phyloP scores from a whole-genome alignment of 306 rosid genomes.

The Hippophae gyantsensis region DNA sequence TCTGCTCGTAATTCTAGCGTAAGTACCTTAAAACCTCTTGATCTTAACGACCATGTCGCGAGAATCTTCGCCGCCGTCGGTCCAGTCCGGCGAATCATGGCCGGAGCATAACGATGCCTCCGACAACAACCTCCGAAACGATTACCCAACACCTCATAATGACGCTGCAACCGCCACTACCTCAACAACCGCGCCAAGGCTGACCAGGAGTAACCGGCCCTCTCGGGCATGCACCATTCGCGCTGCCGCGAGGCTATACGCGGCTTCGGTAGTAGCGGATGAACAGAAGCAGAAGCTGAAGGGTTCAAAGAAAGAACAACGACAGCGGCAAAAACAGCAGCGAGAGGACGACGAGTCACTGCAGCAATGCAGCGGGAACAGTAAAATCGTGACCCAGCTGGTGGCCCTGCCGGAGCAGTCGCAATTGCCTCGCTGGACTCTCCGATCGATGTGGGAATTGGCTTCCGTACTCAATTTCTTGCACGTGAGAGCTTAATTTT shows the following conservation, averaged over 20 bases:
- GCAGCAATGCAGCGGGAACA: conserved; percentile 45
- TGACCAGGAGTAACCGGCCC: conserved; percentile 71
- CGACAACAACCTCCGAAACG: conserved; percentile 38
- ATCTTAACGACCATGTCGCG: conserved; percentile 56
- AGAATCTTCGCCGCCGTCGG: conserved; percentile 52
- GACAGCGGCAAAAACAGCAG: conserved; percentile 2
- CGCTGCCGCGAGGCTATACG: conserved; percentile 55
- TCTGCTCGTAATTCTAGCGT: conserved; percentile 40
- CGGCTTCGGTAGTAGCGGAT: conserved; percentile 29
- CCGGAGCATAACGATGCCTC: conserved; percentile 34
- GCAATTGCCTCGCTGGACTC: conserved; percentile 74
- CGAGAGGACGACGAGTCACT: conserved; percentile 27
- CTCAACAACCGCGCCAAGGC: conserved; percentile 7
- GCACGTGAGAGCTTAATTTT: conserved; percentile 55
- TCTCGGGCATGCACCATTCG: conserved; percentile 94
- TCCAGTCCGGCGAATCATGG: conserved; percentile 47
- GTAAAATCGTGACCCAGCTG: conserved; percentile 73
- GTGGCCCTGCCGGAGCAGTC: conserved; percentile 68
- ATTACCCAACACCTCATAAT: conserved; percentile 11
- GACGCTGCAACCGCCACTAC: background rate
- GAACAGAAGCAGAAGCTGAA: conserved; percentile 35
- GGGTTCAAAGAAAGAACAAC: conserved; percentile 31
- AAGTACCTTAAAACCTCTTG: conserved; percentile 41
- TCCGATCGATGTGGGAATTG: conserved; percentile 97
- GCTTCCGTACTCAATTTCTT: conserved; percentile 88